Conservation (phyloP, 306 rosid genomes). For the Sicyos baderoa region DNA sequence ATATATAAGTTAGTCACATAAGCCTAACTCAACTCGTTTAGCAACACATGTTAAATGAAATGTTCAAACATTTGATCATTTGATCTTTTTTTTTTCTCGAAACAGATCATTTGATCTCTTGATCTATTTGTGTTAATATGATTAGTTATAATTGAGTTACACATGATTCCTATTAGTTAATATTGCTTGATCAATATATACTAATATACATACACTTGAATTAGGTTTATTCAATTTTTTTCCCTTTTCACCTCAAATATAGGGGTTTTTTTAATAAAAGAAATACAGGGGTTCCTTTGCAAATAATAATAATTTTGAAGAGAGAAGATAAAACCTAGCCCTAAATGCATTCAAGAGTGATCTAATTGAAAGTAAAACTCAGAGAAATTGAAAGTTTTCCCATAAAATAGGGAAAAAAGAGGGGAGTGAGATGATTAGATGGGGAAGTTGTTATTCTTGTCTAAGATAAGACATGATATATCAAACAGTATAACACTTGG, state of each 20-base stretch:
- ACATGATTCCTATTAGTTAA: no score
- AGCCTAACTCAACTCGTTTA: no score
- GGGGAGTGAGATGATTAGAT: not conserved
- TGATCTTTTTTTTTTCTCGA: no score
- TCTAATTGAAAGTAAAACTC: not conserved
- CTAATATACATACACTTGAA: not conserved
- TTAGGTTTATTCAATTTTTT: not conserved
- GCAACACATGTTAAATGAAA: no score
- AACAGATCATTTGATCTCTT: not conserved
- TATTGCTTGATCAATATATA: not conserved
- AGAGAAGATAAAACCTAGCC: not conserved
- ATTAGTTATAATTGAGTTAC: no score
- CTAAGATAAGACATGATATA: slow-evolving; percentile 8
- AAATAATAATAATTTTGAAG: not conserved
- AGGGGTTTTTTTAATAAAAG: not conserved
- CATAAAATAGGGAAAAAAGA: not conserved
- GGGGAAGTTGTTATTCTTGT: slow-evolving; percentile 11
- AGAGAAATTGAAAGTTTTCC: not conserved
- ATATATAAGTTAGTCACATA: no score
- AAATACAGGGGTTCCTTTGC: no score
- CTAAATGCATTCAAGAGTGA: not conserved
- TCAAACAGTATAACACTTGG: slow-evolving; percentile 2
- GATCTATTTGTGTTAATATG: no score
- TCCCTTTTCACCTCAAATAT: not conserved
- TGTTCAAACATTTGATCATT: not conserved